These are phyloP conservation scores for Vitis cinerea DNA, from an alignment of 164 flowering plant genomes.

Conservation along the genomic window DNA sequence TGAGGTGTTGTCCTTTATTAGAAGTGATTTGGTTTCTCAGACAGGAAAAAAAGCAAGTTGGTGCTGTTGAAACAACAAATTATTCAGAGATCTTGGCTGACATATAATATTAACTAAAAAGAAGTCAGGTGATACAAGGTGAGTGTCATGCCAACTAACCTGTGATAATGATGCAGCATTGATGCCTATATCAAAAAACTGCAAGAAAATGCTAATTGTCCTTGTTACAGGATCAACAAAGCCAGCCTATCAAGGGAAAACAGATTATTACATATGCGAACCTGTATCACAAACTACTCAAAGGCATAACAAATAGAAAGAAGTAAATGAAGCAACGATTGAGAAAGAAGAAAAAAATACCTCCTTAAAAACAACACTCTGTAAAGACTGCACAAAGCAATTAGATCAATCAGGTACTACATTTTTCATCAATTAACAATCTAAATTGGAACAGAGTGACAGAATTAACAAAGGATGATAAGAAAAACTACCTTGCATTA, in stretches of 20 bases:
- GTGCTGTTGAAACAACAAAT: no score
- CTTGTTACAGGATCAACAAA: constrained; percentile 94
- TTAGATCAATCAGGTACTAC: constrained; percentile 23
- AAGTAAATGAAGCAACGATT: not conserved
- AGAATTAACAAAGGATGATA: not conserved
- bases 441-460: not conserved
- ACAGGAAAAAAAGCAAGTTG: no score
- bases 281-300: not conserved
- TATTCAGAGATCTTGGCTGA: no score
- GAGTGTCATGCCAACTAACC: constrained; percentile 39
- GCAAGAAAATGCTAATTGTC: constrained; percentile 82
- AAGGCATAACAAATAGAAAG: constrained; percentile 3
- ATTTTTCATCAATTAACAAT: not conserved
- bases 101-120: no score
- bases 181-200: constrained; percentile 94
- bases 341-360: constrained; percentile 31
- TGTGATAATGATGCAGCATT: constrained; percentile 80
- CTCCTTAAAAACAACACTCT: constrained; percentile 97
- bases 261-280: not conserved
- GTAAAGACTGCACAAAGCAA: constrained; percentile 86
- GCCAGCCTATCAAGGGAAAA: constrained; percentile 66
- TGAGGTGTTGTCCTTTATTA: no score
- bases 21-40: no score
- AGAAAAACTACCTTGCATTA: not conserved
- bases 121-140: no score